Evolutionary conservation across 768 basidiomycete genomes (phyloP).

Genomic region (Amanita exitialis): DNA sequence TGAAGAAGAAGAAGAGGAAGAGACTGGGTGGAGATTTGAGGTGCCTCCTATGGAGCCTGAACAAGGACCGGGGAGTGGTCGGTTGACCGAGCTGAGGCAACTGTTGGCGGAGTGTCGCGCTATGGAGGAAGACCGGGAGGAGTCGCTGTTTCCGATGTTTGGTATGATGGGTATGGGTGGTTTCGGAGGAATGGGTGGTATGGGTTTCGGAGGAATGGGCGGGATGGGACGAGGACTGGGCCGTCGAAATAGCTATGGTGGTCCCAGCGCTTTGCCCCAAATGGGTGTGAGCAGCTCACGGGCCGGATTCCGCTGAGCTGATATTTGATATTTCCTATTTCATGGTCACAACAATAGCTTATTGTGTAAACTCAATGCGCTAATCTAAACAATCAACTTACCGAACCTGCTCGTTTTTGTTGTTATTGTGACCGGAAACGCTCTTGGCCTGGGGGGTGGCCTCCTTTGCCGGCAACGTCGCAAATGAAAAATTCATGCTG

Average conservation of each 20-base stretch:
- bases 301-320: not conserved
- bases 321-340: too few species aligned
- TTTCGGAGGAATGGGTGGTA: constrained; percentile 1
- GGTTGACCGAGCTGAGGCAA: constrained; percentile 36
- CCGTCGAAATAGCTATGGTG: not conserved
- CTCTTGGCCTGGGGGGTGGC: too few species aligned
- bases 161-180: constrained; percentile 3
- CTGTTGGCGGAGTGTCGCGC: constrained; percentile 47
- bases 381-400: too few species aligned
- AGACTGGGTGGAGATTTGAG: constrained; percentile 12
- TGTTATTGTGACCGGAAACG: too few species aligned
- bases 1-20: constrained; percentile 20
- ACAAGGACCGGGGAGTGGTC: constrained; percentile 14
- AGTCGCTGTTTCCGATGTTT: constrained; percentile 17
- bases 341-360: too few species aligned
- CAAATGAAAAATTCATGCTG: too few species aligned
- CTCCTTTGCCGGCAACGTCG: too few species aligned
- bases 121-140: constrained; percentile 36
- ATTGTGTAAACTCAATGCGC: too few species aligned
- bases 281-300: not conserved
- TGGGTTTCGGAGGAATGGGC: not conserved
- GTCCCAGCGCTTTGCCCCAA: not conserved
- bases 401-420: too few species aligned
- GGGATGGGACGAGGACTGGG: not conserved
- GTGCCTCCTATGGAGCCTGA: constrained; percentile 19